Evolutionary conservation across 805 yeast species (phyloP), one percentile per base, ranked within the genome.

Genomic region (Zygosaccharomyces rouxii): DNA sequence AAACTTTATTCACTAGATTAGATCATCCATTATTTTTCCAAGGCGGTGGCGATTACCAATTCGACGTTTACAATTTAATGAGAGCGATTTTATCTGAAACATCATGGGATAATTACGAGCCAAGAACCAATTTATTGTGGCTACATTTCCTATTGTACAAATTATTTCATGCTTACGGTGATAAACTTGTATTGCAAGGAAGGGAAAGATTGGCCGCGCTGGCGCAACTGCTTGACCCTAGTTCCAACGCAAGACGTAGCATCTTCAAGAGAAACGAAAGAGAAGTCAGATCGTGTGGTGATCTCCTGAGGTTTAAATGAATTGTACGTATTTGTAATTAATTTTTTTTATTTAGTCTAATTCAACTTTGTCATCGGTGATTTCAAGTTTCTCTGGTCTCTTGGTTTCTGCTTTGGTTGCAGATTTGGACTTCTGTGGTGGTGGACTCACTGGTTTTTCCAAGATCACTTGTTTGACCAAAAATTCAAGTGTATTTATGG

Each of bases 21-120:
- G 86, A 82, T 56, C 80, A 80, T 56, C 86, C 84, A 1, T 75
- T 74, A 25, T 79, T 84, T 53, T 84, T 79, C 64, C 61, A 69
- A 55, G 84, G 84, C 14, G 72, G 74, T 28, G 82, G 83, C 5
- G 84, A 80, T 53, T 77, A 80, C 55, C 83, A 77, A 47, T 80
- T 75, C 58, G 86, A 81, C 38, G 73, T 81, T 18, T 83, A 83
- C 59, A 71, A 80, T 49, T 56, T 74, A 42, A 80, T 81, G 86
- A 71, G 81, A 46, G 55, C 52, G 13, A 48, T 58, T 22, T 48
- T 63, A 19, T 53, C 60, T 10, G 55, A 53, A 14, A 50, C 59
- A n/a, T 49, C 53, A n/a, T 59, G 64, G 64, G 55, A 48, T 3
- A 56, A 55, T 4, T 64, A 50, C 28, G 67, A 65, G 14, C 66